Evolutionary conservation across 148 eudicot genomes (phyloP).

Genomic region (Pouteria glomerata): DNA sequence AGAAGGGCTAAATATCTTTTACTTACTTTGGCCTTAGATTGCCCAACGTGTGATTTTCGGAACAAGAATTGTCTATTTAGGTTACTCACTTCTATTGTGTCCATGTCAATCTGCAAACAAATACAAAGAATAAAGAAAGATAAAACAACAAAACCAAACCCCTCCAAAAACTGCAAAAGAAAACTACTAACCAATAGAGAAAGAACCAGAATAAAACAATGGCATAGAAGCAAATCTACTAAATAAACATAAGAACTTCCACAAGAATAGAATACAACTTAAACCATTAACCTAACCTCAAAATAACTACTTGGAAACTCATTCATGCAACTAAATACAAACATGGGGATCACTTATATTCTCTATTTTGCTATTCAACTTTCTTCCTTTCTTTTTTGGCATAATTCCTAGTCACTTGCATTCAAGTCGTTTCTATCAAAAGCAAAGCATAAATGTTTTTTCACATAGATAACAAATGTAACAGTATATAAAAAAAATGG

Average conservation of each 20-base stretch:
- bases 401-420: background rate
- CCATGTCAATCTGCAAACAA: conserved; percentile 83
- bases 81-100: conserved; percentile 98
- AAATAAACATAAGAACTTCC: background rate
- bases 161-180: background rate
- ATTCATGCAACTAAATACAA: background rate
- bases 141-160: background rate
- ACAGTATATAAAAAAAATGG: background rate
- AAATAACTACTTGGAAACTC: background rate
- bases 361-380: background rate
- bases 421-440: background rate
- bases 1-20: conserved; percentile 1
- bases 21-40: conserved; percentile 93
- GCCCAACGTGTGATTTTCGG: conserved; percentile 88
- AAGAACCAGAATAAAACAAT: background rate
- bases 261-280: background rate
- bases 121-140: conserved; percentile 1
- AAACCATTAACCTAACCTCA: background rate
- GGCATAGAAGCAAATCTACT: background rate
- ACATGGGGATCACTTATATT: background rate
- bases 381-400: background rate
- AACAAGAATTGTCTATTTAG: conserved; percentile 90
- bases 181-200: background rate
- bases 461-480: background rate
- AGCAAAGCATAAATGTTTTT: background rate